These are phyloP conservation scores for Cladosporium velox DNA, from an alignment of 2,329 filamentous ascomycete species.

Conservation along the genomic window DNA sequence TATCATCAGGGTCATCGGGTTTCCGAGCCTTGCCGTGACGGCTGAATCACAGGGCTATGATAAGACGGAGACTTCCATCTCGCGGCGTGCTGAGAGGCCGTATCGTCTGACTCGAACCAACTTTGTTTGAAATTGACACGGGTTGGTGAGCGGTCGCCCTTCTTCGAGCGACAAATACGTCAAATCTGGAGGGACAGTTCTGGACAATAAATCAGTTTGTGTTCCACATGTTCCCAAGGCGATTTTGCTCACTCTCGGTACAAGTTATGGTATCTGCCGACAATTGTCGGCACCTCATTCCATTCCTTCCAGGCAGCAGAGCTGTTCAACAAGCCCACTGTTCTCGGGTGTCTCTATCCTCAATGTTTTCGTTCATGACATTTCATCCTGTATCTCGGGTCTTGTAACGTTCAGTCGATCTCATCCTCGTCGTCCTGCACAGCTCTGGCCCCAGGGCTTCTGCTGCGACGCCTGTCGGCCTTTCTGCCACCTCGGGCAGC, in stretches of 20 bases:
- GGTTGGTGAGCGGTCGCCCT: neutral
- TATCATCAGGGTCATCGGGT: neutral
- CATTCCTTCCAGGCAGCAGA: neutral
- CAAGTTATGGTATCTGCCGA: constrained; percentile 14
- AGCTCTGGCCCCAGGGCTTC: constrained; percentile 45
- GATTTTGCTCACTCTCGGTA: constrained; percentile 8
- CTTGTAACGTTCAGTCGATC: constrained; percentile 11
- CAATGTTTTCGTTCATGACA: neutral
- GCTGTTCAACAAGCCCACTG: neutral
- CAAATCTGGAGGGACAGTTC: neutral
- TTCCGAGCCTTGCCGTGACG: neutral
- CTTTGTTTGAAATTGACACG: neutral
- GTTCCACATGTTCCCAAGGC: neutral
- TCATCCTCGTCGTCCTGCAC: constrained; percentile 31
- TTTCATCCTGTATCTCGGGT: neutral
- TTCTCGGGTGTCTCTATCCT: neutral
- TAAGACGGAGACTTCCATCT: constrained; percentile 1
- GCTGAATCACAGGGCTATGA: neutral
- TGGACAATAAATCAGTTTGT: neutral
- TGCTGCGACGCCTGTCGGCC: constrained; percentile 43
- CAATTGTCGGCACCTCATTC: constrained; percentile 3
- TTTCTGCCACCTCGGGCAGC: constrained; percentile 36
- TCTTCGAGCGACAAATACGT: neutral
- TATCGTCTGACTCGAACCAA: neutral
- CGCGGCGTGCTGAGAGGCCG: neutral